A percentile compares a stretch with the other conserved stretches of the same genome.
Evolutionary conservation across 208 protist genomes (phyloP).

Genomic region (Trypanosoma avium): DNA sequence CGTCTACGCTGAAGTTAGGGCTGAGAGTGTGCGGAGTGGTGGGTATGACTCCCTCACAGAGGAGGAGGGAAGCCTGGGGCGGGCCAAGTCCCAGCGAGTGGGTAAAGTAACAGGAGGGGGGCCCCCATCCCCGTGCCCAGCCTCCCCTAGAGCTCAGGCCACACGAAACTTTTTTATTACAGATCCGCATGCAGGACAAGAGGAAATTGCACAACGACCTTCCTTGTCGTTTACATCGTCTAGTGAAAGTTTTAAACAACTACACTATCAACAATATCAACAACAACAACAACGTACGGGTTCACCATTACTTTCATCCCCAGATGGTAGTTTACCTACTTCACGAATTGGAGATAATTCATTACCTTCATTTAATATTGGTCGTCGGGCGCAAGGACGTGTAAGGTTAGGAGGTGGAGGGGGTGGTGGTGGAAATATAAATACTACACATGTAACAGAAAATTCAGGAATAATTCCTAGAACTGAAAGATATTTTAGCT

Average conservation of each 20-base stretch:
- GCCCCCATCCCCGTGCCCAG: not conserved
- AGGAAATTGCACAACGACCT: not conserved
- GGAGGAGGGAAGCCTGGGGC: conserved; percentile 4
- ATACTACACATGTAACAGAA: too few species aligned
- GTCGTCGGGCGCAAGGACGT: not conserved
- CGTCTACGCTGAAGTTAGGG: not conserved
- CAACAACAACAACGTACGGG: not conserved
- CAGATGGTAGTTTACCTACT: not conserved
- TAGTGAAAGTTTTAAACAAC: not conserved
- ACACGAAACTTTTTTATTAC: conserved; percentile 25
- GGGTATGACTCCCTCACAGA: not conserved
- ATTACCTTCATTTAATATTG: too few species aligned
- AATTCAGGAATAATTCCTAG: too few species aligned
- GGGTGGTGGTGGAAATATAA: too few species aligned
- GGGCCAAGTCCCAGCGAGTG: conserved; percentile 16
- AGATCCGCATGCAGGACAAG: not conserved
- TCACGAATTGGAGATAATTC: not conserved
- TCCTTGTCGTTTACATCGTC: not conserved
- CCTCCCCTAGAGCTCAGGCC: not conserved
- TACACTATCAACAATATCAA: not conserved
- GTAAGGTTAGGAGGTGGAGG: not conserved
- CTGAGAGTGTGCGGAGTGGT: not conserved
- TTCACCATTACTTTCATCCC: not conserved
- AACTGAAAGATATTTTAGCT: too few species aligned
- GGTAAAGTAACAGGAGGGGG: not conserved